A percentile compares a stretch with the other conserved stretches of the same genome.
Evolutionary conservation across 306 rosid genomes (phyloP).

Genomic region (Trifolium fragiferum): DNA sequence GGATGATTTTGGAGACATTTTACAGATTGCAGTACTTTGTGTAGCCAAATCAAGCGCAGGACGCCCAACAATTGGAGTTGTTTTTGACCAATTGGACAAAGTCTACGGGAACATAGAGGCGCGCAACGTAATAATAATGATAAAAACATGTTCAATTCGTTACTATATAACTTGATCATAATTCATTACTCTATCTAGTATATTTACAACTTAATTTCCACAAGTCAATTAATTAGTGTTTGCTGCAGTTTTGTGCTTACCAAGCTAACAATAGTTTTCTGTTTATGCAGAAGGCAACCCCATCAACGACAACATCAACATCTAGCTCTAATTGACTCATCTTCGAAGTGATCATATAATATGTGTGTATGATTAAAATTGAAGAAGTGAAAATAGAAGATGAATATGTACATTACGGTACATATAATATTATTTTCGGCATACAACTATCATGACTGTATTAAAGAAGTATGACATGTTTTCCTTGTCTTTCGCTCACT

Average conservation of each 20-base stretch:
- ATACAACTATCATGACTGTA: background rate
- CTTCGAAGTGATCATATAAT: conserved; percentile 36
- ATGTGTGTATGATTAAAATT: conserved; percentile 10
- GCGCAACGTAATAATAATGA: background rate
- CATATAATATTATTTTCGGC: background rate
- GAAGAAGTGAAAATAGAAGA: conserved; percentile 30
- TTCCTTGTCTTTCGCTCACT: conserved; percentile 9
- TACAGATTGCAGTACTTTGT: conserved; percentile 76
- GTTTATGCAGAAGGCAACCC: conserved; percentile 49
- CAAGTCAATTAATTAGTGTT: background rate
- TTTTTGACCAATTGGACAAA: conserved; percentile 68
- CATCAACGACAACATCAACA: conserved; percentile 50
- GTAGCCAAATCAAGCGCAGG: conserved; percentile 81
- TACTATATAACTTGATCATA: background rate
- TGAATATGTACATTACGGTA: conserved; percentile 30
- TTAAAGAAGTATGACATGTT: conserved; percentile 2
- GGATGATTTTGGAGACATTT: conserved; percentile 64
- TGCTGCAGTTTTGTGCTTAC: background rate
- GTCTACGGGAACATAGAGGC: conserved; percentile 52
- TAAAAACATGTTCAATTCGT: background rate
- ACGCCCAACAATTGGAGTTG: conserved; percentile 69
- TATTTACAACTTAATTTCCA: background rate
- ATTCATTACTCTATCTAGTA: background rate
- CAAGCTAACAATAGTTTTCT: background rate
- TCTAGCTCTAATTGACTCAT: conserved; percentile 44